A percentile compares a stretch with the other conserved stretches of the same genome.
phyloP scores from a whole-genome alignment of 73 alveolate species.

The Tetrahymena elliotti region DNA sequence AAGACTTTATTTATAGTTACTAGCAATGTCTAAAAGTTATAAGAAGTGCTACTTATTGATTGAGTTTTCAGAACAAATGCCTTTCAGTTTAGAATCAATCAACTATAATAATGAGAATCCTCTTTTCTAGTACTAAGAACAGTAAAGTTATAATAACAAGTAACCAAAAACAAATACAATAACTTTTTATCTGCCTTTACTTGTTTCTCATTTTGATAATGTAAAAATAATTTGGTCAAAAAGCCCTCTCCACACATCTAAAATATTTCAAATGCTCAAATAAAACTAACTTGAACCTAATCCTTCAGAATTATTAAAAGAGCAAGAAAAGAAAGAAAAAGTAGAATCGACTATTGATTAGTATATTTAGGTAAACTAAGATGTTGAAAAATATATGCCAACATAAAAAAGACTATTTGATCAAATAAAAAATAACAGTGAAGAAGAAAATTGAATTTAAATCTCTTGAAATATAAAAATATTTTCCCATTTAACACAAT shows the following conservation, averaged over 20 bases:
- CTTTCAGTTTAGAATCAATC: constrained; percentile 33
- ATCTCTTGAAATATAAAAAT: not conserved
- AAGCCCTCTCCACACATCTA: not conserved
- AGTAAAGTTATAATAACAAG: not conserved
- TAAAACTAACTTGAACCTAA: not conserved
- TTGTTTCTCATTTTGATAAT: not conserved
- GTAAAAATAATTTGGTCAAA: not conserved
- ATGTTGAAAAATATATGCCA: not conserved
- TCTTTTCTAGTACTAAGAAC: not conserved
- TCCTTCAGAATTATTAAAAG: not conserved
- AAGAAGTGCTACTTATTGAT: constrained; percentile 67
- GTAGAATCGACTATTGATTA: not conserved
- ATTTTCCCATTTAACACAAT: not conserved
- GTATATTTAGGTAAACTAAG: not conserved
- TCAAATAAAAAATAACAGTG: not conserved
- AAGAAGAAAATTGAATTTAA: not conserved
- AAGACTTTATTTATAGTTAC: constrained; percentile 64
- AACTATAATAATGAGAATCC: not conserved
- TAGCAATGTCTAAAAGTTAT: constrained; percentile 66
- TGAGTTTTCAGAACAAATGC: constrained; percentile 77
- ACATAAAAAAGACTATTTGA: not conserved
- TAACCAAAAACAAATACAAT: not conserved
- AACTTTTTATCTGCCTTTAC: not conserved
- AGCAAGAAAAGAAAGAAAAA: not conserved
- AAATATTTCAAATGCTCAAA: not conserved